Evolutionary conservation across 2,329 filamentous ascomycete species (phyloP).

Genomic region (Penicillium olsonii): DNA sequence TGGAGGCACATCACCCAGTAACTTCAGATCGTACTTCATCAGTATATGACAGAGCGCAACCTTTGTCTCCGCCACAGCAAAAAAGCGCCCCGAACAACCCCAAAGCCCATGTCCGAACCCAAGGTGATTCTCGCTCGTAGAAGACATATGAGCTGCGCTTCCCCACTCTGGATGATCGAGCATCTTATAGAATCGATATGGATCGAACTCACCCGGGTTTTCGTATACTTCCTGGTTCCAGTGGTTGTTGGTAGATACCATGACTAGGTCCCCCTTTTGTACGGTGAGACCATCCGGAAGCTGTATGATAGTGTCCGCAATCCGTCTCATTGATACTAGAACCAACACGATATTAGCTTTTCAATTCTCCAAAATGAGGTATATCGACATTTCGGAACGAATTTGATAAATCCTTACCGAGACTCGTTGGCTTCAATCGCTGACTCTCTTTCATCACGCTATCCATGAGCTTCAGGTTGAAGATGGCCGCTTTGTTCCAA

Average conservation of each 20-base stretch:
- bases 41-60: not conserved
- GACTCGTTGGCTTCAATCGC: not conserved
- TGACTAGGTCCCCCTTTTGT: not conserved
- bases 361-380: too few relatives aligned
- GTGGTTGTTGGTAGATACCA: not conserved
- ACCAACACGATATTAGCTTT: too few relatives aligned
- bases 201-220: not conserved
- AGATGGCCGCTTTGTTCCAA: slow-evolving; percentile 1
- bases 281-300: not conserved
- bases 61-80: not conserved
- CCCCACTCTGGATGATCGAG: not conserved
- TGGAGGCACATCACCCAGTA: not conserved
- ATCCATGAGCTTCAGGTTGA: not conserved
- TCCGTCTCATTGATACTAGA: not conserved
- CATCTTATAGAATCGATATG: not conserved
- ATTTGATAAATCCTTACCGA: not conserved
- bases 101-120: not conserved
- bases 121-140: not conserved
- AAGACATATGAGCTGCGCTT: not conserved
- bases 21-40: not conserved
- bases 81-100: not conserved
- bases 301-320: not conserved
- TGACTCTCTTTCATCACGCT: not conserved
- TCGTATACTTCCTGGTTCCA: not conserved
- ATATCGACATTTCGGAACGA: too few relatives aligned